Base-by-base conservation (phyloP, 495 filamentous ascomycete species). In the Amniculicola lignicola region DNA sequence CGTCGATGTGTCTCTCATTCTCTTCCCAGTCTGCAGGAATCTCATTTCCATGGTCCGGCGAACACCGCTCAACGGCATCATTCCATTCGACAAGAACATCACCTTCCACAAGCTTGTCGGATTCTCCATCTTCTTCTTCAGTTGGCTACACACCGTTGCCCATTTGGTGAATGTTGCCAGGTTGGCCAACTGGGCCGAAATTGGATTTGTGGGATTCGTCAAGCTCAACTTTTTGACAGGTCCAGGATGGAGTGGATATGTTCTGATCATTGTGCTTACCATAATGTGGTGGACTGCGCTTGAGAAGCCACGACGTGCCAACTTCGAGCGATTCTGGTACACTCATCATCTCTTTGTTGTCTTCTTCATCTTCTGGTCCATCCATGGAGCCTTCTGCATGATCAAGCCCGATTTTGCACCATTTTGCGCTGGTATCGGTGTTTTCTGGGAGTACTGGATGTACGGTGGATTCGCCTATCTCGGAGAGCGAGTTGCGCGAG, bases 361-460 rank as follows among this genome's bases (percentile, higher is more conserved):
- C 49, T 88, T 90, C 76, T 88, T 89, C 73, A 74, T 89, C 51
- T 85, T 90, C 74, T 90, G 86, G 84, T 82, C 84, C 18, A 78
- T 89, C 64, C 87, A 89, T 69, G 86, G 86, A 43, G 81, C 82
- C 31, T 89, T 86, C 74, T 89, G 86, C 70, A 88, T 89, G 84
- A 87, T 88, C 59, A 86, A 85, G 67, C 78, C 85, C 28, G 85
- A 90, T 69, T 79, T 83, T 53, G 79, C 81, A 16, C 84, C 84
- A 6, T 87, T 81, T 63, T 88, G 86, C 69, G 75, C 78, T 42
- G 81, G 81, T 24, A 80, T 82, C 59, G 86, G 85, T 64, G 83
- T 87, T 40, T 89, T 90, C 69, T 89, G 84, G 83, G 81, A 86
- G 67, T 89, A 83, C 70, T 89, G 84, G 84, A 83, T 87, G 76